phyloP scores from a whole-genome alignment of 1,284 basidiomycete genomes.

The Cryptococcus sp. region DNA sequence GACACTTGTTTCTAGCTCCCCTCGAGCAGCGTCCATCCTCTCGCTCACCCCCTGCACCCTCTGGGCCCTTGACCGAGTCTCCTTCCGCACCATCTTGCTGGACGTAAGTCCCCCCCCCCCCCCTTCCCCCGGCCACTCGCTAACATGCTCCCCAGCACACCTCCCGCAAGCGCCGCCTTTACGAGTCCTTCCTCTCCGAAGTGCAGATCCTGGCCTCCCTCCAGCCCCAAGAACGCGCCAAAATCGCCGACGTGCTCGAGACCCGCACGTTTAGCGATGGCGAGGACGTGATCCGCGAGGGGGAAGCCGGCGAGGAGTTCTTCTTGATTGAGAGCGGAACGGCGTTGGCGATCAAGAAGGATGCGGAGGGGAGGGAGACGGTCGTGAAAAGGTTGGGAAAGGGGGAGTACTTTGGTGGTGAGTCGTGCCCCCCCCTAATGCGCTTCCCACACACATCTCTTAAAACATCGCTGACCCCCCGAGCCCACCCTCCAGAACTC shows the following conservation, averaged over 20 bases:
- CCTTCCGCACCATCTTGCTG: conserved; percentile 96
- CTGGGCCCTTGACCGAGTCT: conserved; percentile 95
- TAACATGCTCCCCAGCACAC: conserved; percentile 53
- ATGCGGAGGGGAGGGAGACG: conserved; percentile 63
- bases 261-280: conserved; percentile 78
- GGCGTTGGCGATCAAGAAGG: conserved; percentile 78
- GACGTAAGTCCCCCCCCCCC: conserved; percentile 51
- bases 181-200: conserved; percentile 90
- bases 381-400: conserved; percentile 73
- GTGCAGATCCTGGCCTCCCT: conserved; percentile 85
- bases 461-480: neutral
- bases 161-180: conserved; percentile 84
- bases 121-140: neutral
- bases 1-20: conserved; percentile 55
- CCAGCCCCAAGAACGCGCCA: conserved; percentile 82
- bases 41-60: conserved; percentile 78
- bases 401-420: conserved; percentile 98
- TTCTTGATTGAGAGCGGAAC: conserved; percentile 94
- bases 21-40: conserved; percentile 88
- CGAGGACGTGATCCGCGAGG: conserved; percentile 81
- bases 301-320: conserved; percentile 94
- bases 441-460: neutral
- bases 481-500: conserved; percentile 58
- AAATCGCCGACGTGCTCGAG: conserved; percentile 92
- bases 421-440: conserved; percentile 36